These are phyloP conservation scores for Candida jianshihensis DNA, from an alignment of 805 yeast genomes.

Conservation along the genomic window DNA sequence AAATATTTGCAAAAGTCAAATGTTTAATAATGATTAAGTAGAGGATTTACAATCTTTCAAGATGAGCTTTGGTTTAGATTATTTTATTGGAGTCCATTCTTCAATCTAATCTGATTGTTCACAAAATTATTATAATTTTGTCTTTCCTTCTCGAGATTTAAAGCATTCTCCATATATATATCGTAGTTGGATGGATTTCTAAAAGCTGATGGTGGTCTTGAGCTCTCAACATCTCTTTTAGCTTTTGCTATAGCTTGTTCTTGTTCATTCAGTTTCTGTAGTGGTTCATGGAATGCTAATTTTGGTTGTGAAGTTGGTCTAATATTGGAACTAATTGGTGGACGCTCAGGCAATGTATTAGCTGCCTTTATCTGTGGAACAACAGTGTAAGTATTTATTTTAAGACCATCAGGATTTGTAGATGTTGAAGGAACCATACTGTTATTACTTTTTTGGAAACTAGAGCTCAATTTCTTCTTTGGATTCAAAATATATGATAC, in stretches of 20 bases:
- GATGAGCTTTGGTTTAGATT: no score
- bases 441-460: no score
- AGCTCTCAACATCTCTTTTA: slow-evolving; percentile 5
- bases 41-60: no score
- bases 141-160: slow-evolving; percentile 11
- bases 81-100: no score
- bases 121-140: slow-evolving; percentile 13
- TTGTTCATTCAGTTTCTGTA: slow-evolving; percentile 15
- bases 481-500: slow-evolving; percentile 13
- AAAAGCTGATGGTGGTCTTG: slow-evolving; percentile 6
- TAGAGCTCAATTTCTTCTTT: neutral
- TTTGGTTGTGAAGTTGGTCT: no score
- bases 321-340: neutral
- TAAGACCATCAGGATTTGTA: neutral
- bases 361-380: neutral
- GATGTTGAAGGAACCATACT: no score
- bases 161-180: slow-evolving; percentile 17
- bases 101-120: slow-evolving; percentile 6
- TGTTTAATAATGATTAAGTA: no score
- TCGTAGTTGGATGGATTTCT: slow-evolving; percentile 8
- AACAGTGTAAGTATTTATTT: no score
- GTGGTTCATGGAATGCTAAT: no score
- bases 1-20: no score
- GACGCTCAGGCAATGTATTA: neutral
- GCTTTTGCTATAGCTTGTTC: slow-evolving; percentile 12